Evolutionary conservation across 2,329 filamentous ascomycete species (phyloP).

Genomic region (Cladosporium sp.): DNA sequence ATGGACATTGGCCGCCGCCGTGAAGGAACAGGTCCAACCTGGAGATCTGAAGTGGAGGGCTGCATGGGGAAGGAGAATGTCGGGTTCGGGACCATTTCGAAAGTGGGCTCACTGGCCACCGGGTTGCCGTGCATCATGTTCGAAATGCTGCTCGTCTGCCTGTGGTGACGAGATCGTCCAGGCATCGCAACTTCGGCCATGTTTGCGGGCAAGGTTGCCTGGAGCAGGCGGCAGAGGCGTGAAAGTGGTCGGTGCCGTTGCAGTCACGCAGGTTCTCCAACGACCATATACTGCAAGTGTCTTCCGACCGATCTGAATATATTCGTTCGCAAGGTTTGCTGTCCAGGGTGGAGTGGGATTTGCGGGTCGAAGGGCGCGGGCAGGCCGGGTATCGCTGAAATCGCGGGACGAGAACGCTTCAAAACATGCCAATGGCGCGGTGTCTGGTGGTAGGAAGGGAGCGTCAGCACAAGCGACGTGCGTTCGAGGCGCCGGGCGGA

Average conservation of each 20-base stretch:
- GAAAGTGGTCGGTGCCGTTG: neutral
- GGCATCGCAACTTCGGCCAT: conserved; percentile 25
- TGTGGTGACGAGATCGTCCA: conserved; percentile 21
- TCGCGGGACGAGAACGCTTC: conserved; percentile 11
- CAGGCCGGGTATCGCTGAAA: conserved; percentile 1
- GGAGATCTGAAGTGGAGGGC: conserved; percentile 20
- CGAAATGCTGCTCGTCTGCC: conserved; percentile 32
- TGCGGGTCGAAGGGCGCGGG: neutral
- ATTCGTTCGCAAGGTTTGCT: neutral
- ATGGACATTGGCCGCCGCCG: conserved; percentile 27
- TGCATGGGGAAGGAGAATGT: conserved; percentile 44
- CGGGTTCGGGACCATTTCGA: conserved; percentile 42
- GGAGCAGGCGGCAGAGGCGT: neutral
- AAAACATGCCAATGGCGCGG: conserved; percentile 5
- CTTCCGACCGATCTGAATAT: neutral
- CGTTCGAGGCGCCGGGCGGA: neutral
- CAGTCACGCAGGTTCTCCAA: neutral
- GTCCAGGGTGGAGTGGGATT: neutral
- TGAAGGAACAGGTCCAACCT: conserved; percentile 9
- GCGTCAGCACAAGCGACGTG: neutral
- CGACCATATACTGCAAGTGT: neutral
- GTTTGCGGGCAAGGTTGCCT: conserved; percentile 6
- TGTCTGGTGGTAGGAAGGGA: neutral
- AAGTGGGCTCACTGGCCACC: conserved; percentile 15
- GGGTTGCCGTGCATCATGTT: conserved; percentile 27